phyloP scores from a whole-genome alignment of 2,329 filamentous ascomycete genomes.

The Ustilaginoidea virens region DNA sequence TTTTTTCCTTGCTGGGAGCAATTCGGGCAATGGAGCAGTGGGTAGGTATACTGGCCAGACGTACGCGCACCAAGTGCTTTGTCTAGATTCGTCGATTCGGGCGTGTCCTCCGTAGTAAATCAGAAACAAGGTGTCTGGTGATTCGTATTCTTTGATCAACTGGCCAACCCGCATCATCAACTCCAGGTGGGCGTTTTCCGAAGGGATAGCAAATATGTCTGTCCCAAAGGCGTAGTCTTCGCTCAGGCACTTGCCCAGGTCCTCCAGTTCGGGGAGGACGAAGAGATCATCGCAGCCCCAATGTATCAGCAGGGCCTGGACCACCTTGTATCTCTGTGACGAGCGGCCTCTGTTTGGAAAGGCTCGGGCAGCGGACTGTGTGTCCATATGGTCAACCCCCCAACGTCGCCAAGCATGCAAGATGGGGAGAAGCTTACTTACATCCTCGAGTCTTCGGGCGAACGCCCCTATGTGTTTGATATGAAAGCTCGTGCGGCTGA shows the following conservation, averaged over 20 bases:
- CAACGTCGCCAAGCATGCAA: not conserved
- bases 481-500: conserved; percentile 41
- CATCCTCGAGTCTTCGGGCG: conserved; percentile 37
- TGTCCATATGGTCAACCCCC: conserved; percentile 2
- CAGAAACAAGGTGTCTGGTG: conserved; percentile 38
- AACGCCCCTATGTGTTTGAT: conserved; percentile 40
- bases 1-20: not conserved
- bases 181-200: conserved; percentile 41
- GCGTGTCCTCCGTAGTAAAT: conserved; percentile 46
- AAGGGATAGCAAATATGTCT: conserved; percentile 41
- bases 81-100: conserved; percentile 41
- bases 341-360: conserved; percentile 39
- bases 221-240: conserved; percentile 41
- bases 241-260: conserved; percentile 37
- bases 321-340: conserved; percentile 39
- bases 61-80: conserved; percentile 46
- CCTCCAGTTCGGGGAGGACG: conserved; percentile 40
- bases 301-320: conserved; percentile 37
- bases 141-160: conserved; percentile 41
- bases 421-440: conserved; percentile 15
- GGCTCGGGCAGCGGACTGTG: conserved; percentile 35
- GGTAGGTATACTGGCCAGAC: conserved; percentile 10
- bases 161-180: conserved; percentile 40
- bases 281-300: conserved; percentile 44
- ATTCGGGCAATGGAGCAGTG: not conserved